phyloP scores from a whole-genome alignment of 2,329 filamentous ascomycete genomes.

The Monilinia polystroma region DNA sequence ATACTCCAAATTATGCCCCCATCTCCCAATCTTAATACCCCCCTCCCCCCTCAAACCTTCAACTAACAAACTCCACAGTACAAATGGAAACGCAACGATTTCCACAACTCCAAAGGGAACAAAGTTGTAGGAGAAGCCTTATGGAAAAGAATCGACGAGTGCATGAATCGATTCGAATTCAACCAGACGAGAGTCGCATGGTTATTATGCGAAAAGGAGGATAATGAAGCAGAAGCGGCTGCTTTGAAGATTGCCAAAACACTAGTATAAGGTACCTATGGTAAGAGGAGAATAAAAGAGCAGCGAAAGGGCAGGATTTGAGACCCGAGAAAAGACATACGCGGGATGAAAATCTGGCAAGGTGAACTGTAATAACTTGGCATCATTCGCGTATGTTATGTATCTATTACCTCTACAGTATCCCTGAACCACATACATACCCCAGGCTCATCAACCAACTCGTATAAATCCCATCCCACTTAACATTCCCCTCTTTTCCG shows the following conservation, averaged over 20 bases:
- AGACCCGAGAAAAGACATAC: too few relatives aligned
- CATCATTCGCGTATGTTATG: too few relatives aligned
- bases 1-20: not conserved
- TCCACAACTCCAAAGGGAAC: conserved; percentile 16
- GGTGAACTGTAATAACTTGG: too few relatives aligned
- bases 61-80: conserved; percentile 13
- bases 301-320: too few relatives aligned
- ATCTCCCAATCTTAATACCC: not conserved
- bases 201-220: conserved; percentile 18
- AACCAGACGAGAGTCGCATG: conserved; percentile 19
- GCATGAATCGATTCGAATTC: conserved; percentile 16
- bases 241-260: not conserved
- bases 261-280: not conserved
- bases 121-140: conserved; percentile 17
- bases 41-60: not conserved
- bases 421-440: too few relatives aligned
- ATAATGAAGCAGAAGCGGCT: conserved; percentile 10
- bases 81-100: conserved; percentile 23
- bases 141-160: conserved; percentile 15
- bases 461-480: too few relatives aligned
- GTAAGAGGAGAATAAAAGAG: not conserved
- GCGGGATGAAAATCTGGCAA: too few relatives aligned
- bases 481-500: too few relatives aligned
- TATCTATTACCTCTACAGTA: too few relatives aligned
- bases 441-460: too few relatives aligned